These are phyloP conservation scores for Powellomyces hirtus DNA, from an alignment of 192 early-diverging fungal species.

Conservation along the genomic window DNA sequence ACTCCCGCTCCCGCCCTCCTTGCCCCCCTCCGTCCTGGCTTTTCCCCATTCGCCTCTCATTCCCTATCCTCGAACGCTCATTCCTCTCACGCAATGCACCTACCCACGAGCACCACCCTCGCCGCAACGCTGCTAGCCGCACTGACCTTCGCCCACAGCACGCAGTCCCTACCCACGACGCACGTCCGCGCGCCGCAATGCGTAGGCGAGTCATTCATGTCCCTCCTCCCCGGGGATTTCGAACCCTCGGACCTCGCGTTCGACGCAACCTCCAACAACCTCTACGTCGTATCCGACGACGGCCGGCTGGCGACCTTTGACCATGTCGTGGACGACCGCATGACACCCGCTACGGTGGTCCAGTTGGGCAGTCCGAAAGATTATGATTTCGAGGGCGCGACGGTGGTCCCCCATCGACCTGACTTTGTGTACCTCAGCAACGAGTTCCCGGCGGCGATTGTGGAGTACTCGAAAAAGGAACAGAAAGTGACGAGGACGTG, in stretches of 20 bases:
- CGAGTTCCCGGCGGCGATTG: slow-evolving; percentile 21
- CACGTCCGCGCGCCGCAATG: too few species aligned
- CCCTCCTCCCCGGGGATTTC: slow-evolving; percentile 11
- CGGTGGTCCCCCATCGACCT: slow-evolving; percentile 18
- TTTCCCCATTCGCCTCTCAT: too few species aligned
- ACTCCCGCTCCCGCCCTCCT: too few species aligned
- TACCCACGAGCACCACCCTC: too few species aligned
- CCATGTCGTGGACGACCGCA: background rate
- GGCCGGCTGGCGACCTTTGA: slow-evolving; percentile 11
- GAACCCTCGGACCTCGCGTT: slow-evolving; percentile 28
- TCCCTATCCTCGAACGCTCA: too few species aligned
- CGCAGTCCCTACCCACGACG: too few species aligned
- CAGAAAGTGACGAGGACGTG: background rate
- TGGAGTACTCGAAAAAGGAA: slow-evolving; percentile 22
- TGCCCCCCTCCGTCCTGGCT: too few species aligned
- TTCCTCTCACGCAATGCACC: too few species aligned
- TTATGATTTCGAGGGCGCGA: slow-evolving; percentile 27
- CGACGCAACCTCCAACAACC: background rate
- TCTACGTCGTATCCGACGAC: slow-evolving; percentile 23
- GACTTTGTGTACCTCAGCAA: slow-evolving; percentile 22
- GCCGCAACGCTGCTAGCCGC: too few species aligned
- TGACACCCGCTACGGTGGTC: background rate
- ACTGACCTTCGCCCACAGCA: too few species aligned
- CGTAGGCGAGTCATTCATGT: too few species aligned
- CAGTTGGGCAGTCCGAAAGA: slow-evolving; percentile 17